phyloP scores from a whole-genome alignment of 805 yeast genomes.

The Candida chauliodis region DNA sequence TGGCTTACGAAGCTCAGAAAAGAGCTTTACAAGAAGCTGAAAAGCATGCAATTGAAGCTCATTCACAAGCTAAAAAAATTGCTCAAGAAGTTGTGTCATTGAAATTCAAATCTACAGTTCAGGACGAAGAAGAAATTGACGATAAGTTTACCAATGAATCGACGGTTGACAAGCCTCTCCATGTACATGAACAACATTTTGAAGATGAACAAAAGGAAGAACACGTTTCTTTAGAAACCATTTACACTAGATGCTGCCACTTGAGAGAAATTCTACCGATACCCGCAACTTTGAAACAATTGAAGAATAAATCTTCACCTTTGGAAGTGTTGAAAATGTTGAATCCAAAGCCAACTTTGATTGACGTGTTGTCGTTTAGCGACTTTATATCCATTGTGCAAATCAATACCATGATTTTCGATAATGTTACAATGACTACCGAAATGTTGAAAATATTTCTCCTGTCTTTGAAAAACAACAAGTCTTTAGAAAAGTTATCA shows the following conservation, averaged over 20 bases:
- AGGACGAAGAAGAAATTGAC: conserved; percentile 11
- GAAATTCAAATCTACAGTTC: conserved; percentile 19
- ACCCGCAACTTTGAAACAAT: conserved; percentile 74
- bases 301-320: conserved; percentile 49
- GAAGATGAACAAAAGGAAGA: conserved; percentile 17
- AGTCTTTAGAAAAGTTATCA: conserved; percentile 47
- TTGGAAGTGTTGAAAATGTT: conserved; percentile 52
- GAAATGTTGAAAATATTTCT: conserved; percentile 51
- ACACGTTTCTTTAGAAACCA: conserved; percentile 41
- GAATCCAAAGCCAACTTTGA: conserved; percentile 56
- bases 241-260: conserved; percentile 86
- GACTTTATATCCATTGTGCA: conserved; percentile 58
- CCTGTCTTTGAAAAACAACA: conserved; percentile 42
- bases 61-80: conserved; percentile 62
- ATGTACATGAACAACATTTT: conserved; percentile 53
- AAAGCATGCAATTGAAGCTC: conserved; percentile 75
- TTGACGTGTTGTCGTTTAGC: conserved; percentile 54
- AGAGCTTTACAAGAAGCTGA: conserved; percentile 57
- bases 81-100: conserved; percentile 60
- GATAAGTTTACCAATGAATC: conserved; percentile 15
- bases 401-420: conserved; percentile 52
- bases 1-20: conserved; percentile 59
- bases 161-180: conserved; percentile 72
- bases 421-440: conserved; percentile 51
- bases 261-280: conserved; percentile 88